Evolutionary conservation across 495 filamentous ascomycete genomes (phyloP).

Genomic region (Bryoglossum gracile): DNA sequence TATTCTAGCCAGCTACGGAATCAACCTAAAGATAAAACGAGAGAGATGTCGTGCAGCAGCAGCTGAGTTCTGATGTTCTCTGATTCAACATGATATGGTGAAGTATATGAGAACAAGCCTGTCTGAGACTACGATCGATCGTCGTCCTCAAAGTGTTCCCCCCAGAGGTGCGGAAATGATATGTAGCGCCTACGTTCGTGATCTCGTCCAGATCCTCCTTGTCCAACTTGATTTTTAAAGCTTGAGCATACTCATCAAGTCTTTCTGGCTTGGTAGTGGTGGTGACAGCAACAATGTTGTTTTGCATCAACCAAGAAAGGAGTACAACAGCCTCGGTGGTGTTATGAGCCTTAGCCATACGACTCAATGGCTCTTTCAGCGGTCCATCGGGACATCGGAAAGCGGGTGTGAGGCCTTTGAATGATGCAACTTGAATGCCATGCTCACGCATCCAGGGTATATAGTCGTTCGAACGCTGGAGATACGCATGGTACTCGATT

Average conservation of each 20-base stretch:
- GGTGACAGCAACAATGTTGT: background rate
- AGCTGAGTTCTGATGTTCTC: too few species aligned
- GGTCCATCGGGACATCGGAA: background rate
- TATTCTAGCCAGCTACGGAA: too few species aligned
- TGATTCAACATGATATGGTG: too few species aligned
- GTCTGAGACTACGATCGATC: too few species aligned
- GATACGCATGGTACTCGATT: constrained; percentile 55
- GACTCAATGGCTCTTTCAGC: background rate
- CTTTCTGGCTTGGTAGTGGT: background rate
- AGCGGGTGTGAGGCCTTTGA: background rate
- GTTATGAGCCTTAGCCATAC: background rate
- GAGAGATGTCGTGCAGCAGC: too few species aligned
- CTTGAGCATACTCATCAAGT: background rate
- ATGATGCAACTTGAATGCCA: background rate
- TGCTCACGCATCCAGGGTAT: constrained; percentile 15
- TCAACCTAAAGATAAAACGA: too few species aligned
- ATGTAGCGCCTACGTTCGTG: too few species aligned
- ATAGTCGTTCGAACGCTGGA: too few species aligned
- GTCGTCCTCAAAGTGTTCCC: too few species aligned
- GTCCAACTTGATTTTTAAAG: background rate
- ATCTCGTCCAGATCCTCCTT: background rate
- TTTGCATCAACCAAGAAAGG: background rate
- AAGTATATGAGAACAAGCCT: too few species aligned
- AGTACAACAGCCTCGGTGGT: background rate
- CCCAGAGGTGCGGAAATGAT: too few species aligned